phyloP scores from a whole-genome alignment of 805 yeast species.

The Yamadazyma nakazawae region DNA sequence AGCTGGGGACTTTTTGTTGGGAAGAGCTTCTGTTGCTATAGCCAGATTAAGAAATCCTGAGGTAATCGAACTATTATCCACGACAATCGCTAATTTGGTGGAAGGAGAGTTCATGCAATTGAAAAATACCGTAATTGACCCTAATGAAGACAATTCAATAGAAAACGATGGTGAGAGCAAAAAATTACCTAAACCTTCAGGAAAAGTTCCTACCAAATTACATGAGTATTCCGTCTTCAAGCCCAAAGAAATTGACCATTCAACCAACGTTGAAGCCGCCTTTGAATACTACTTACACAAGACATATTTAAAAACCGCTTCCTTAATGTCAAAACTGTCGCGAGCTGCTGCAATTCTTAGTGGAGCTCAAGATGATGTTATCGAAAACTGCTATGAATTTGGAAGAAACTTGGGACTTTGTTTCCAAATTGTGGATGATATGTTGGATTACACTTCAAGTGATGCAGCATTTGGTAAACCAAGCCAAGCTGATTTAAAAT shows the following conservation, averaged over 20 bases:
- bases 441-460: slow-evolving; percentile 91
- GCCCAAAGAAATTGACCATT: slow-evolving; percentile 47
- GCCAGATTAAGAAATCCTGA: slow-evolving; percentile 94
- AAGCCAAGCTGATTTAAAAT: slow-evolving; percentile 87
- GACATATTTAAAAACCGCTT: slow-evolving; percentile 92
- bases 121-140: slow-evolving; percentile 75
- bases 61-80: slow-evolving; percentile 91
- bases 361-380: slow-evolving; percentile 71
- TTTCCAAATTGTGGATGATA: slow-evolving; percentile 94
- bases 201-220: slow-evolving; percentile 56
- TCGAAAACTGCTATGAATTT: slow-evolving; percentile 84
- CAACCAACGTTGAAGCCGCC: slow-evolving; percentile 73
- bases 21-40: slow-evolving; percentile 93
- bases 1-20: slow-evolving; percentile 94
- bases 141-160: slow-evolving; percentile 42
- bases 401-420: slow-evolving; percentile 93
- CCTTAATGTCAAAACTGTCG: slow-evolving; percentile 89
- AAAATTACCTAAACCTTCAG: slow-evolving; percentile 55
- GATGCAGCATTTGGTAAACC: slow-evolving; percentile 89
- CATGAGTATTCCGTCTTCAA: slow-evolving; percentile 54
- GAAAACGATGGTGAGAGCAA: slow-evolving; percentile 48
- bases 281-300: slow-evolving; percentile 94
- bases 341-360: slow-evolving; percentile 91
- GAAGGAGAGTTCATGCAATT: slow-evolving; percentile 99
- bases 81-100: slow-evolving; percentile 93